Conservation (phyloP, 257 asterid species). For the Nicotiana undulata region DNA sequence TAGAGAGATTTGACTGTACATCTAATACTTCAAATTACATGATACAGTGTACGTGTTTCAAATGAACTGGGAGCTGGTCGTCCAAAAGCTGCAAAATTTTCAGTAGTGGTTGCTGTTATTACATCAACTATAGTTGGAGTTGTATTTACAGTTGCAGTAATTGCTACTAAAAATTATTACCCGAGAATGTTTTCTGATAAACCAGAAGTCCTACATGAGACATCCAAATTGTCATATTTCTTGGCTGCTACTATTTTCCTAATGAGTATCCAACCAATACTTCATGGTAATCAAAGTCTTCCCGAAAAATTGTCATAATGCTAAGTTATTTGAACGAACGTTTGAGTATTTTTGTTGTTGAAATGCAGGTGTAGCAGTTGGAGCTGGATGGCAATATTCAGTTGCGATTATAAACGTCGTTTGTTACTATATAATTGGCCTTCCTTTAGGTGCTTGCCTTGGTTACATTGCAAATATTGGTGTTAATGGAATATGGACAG, state of each 20-base stretch:
- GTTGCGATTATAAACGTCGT: constrained; percentile 58
- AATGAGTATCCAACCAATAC: constrained; percentile 76
- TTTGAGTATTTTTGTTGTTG: not conserved
- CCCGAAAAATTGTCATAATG: not conserved
- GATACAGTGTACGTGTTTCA: constrained; percentile 64
- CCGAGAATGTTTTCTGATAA: constrained; percentile 51
- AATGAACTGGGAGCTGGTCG: constrained; percentile 74
- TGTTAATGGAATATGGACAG: constrained; percentile 73
- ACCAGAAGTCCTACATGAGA: constrained; percentile 41
- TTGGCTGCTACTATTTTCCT: constrained; percentile 62
- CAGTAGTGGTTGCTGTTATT: constrained; percentile 38
- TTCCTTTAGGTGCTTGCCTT: constrained; percentile 73
- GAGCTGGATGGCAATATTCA: constrained; percentile 82
- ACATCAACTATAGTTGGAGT: constrained; percentile 54
- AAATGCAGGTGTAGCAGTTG: constrained; percentile 79
- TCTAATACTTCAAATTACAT: too few relatives aligned
- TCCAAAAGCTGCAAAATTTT: constrained; percentile 71
- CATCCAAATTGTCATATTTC: constrained; percentile 59
- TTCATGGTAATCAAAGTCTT: constrained; percentile 46
- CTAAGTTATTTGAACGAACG: not conserved
- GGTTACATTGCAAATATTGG: constrained; percentile 57
- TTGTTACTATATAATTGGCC: constrained; percentile 61
- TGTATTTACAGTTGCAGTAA: constrained; percentile 34
- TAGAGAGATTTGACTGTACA: too few relatives aligned
- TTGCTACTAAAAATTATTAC: constrained; percentile 35